Evolutionary conservation across 441 rosid genomes (phyloP).

Genomic region (Pelargonium citronellum): DNA sequence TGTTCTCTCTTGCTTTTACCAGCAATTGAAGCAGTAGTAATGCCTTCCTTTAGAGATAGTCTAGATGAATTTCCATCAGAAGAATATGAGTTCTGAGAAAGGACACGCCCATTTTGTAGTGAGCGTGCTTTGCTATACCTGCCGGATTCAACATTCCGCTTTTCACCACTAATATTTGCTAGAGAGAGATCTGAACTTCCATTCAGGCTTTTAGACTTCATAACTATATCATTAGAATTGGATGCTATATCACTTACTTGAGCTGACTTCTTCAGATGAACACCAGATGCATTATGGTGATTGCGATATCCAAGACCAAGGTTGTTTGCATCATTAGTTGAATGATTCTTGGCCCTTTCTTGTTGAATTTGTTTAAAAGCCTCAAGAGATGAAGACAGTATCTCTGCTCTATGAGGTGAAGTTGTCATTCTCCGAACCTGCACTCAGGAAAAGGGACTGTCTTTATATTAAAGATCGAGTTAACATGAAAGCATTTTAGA

Average conservation of each 20-base stretch:
- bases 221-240: conserved; percentile 26
- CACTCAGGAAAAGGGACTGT: conserved; percentile 28
- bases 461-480: conserved; percentile 19
- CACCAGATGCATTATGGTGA: conserved; percentile 23
- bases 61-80: conserved; percentile 28
- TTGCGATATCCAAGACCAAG: conserved; percentile 30
- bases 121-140: conserved; percentile 37
- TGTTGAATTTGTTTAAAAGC: conserved; percentile 71
- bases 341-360: conserved; percentile 46
- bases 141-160: conserved; percentile 29
- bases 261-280: conserved; percentile 27
- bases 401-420: conserved; percentile 72
- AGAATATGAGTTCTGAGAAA: conserved; percentile 27
- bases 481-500: conserved; percentile 8
- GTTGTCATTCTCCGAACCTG: conserved; percentile 84
- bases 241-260: conserved; percentile 24
- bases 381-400: conserved; percentile 68
- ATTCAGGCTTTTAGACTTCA: conserved; percentile 31
- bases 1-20: conserved; percentile 51
- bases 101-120: conserved; percentile 28
- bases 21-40: conserved; percentile 26
- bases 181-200: conserved; percentile 29
- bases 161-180: conserved; percentile 28
- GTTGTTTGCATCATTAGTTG: conserved; percentile 24
- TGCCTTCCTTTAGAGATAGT: conserved; percentile 29